Base-by-base conservation (phyloP, 2,329 filamentous ascomycete genomes). In the Hymenoscyphus repandus region DNA sequence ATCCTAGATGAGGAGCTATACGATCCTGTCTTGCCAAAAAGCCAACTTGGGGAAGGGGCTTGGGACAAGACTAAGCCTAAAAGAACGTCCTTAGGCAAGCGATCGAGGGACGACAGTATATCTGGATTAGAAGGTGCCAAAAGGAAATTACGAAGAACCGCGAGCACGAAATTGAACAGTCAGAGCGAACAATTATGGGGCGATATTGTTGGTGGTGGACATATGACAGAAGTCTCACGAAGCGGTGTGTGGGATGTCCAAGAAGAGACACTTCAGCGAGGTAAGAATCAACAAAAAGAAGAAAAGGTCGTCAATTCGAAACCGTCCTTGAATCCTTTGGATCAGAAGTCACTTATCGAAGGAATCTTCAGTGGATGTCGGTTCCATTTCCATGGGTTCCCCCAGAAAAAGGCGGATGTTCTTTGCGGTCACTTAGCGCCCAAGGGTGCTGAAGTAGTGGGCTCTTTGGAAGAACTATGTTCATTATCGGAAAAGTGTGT, bases 151-250 rank as follows among this genome's bases (percentile, higher is more conserved):
- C 83, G 93, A 58, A 86, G 91, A 62, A 90, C 88, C 5, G 88
- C 91, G 18, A 96, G 91, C 68, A 83, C 86, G 64, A 92, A 90
- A 66, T 73, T 97, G 31, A 84, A 78, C 51, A 86, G 78, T 45
- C 90, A 96, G 62, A 86, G 84, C 58, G 83, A 91, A 61, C 83
- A 82, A 27, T 77, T 97, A n/a, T 97, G 92, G 92, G 86, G 86
- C 5, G 89, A 95, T 61, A 95, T 99, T 52, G 78, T 93, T 20
- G 82, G 82, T 49, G 66, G 55, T 33, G 71, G 50, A 60, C 67
- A 33, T 22, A 50, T 54, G 5, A 20, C 58, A n/a, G 60, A 64
- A 34, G 62, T 64, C 38, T 38, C 55, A 7, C 50, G 59, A 17
- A 65, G 62, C 51, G 62, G 63, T 27, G 46, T 56, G 20, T 66